Percentiles rank a stretch among this genome's conserved stretches.
phyloP scores from a whole-genome alignment of 116 monocot species.

The Iris pallida region DNA sequence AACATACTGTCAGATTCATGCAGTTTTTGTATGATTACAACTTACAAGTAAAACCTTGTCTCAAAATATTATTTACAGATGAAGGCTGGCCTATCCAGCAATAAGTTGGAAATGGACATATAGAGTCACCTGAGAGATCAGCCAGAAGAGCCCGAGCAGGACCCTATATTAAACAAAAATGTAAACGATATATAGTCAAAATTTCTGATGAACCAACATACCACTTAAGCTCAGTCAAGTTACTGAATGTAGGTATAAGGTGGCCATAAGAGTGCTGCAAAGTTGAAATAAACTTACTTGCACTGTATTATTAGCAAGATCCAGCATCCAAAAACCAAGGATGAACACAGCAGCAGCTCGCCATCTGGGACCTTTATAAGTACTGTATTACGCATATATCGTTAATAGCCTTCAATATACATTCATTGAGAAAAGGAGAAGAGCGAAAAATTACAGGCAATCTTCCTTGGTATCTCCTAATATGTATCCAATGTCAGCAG shows the following conservation, averaged over 20 bases:
- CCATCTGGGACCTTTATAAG: conserved; percentile 41
- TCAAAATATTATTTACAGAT: conserved; percentile 2
- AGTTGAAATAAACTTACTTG: conserved; percentile 48
- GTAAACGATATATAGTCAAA: neutral
- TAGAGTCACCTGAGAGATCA: conserved; percentile 83
- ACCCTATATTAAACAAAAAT: conserved; percentile 44
- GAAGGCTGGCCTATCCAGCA: conserved; percentile 5
- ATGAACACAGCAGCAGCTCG: conserved; percentile 48
- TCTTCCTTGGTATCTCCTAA: conserved; percentile 82
- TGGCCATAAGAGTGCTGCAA: neutral
- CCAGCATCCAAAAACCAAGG: conserved; percentile 92
- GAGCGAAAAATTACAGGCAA: conserved; percentile 57
- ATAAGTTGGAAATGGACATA: conserved; percentile 7
- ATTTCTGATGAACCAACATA: neutral
- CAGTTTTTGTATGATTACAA: neutral
- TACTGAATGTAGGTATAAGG: too few relatives aligned
- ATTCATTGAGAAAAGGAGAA: neutral
- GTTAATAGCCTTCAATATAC: neutral
- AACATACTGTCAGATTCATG: conserved; percentile 1
- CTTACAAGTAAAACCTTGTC: neutral
- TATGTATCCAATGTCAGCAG: conserved; percentile 80
- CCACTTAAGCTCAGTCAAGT: neutral
- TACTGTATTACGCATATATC: conserved; percentile 12
- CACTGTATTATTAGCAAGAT: conserved; percentile 99
- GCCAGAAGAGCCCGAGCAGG: conserved; percentile 97